Base-by-base conservation (phyloP, 441 rosid genomes). In the California macrophylla region DNA sequence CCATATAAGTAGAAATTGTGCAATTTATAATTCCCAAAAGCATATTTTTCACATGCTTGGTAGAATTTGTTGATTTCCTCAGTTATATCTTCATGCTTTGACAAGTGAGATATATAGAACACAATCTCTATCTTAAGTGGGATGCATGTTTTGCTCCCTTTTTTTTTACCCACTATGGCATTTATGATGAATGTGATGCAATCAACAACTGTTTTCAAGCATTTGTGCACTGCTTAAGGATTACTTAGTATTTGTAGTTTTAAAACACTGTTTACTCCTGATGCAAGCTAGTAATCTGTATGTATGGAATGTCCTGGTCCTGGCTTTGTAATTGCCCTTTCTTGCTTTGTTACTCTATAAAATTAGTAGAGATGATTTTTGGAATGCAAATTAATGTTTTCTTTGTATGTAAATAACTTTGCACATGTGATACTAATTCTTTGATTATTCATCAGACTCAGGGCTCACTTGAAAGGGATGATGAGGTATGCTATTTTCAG, bases 401-500 rank as follows among this genome's bases (percentile, higher is more conserved):
- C 63, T 10, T 9, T 58, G 63, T 25, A 58, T 58, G n/a, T 58
- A 20, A 58, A 30, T 58, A 58, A 20, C 28, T 16, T 58, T 58
- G 63, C 63, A 24, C 29, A 24, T 58, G 24, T 8, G 28, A 24
- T 18, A 25, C 26, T 78, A 58, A 61, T 74, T 69, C 69, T 45
- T 58, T 74, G 52, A 36, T 73, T 45, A 64, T 74, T 26, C 71
- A 65, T 71, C 89, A 90, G 98, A 80, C 81, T 58, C 92, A 84
- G 70, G 89, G 89, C 72, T 80, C 96, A 50, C 79, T 86, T 76
- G 95, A 90, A 82, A 86, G 96, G 18, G 98, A 89, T 80, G 98
- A 93, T 68, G 98, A 93, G 98, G 98, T 92, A 89, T 54, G 67
- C 38, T 15, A 67, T 75, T 75, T 68, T 72, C 67, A 66, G 65